Conservation (phyloP, 1,139 yeast species). For the Kurtzmaniella natalensis region DNA sequence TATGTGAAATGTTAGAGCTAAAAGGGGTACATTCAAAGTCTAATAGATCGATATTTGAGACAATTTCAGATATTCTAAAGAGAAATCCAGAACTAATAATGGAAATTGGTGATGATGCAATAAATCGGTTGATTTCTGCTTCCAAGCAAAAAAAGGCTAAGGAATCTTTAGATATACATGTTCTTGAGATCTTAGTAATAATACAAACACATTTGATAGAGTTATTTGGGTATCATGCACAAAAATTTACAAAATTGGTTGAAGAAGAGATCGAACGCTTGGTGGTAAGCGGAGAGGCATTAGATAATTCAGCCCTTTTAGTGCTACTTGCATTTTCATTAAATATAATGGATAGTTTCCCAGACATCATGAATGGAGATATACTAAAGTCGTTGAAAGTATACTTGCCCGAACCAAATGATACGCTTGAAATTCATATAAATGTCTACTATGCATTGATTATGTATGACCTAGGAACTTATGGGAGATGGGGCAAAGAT, state of each 20-base stretch:
- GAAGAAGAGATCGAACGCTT: not conserved
- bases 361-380: not conserved
- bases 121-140: no score
- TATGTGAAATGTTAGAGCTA: not conserved
- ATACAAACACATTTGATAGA: not conserved
- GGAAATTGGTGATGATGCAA: no score
- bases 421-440: constrained; percentile 1
- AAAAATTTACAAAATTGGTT: not conserved
- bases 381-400: not conserved
- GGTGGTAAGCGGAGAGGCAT: no score
- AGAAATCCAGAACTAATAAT: no score
- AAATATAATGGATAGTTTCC: not conserved
- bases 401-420: not conserved
- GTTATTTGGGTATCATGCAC: not conserved
- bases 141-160: no score
- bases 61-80: not conserved
- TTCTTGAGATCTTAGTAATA: not conserved
- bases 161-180: not conserved
- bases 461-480: not conserved
- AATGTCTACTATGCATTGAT: constrained; percentile 6
- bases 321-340: not conserved
- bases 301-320: not conserved
- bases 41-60: no score
- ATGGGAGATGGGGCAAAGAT: not conserved
- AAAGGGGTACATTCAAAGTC: not conserved